phyloP scores from a whole-genome alignment of 805 yeast genomes.

The Ogataea ganodermae region DNA sequence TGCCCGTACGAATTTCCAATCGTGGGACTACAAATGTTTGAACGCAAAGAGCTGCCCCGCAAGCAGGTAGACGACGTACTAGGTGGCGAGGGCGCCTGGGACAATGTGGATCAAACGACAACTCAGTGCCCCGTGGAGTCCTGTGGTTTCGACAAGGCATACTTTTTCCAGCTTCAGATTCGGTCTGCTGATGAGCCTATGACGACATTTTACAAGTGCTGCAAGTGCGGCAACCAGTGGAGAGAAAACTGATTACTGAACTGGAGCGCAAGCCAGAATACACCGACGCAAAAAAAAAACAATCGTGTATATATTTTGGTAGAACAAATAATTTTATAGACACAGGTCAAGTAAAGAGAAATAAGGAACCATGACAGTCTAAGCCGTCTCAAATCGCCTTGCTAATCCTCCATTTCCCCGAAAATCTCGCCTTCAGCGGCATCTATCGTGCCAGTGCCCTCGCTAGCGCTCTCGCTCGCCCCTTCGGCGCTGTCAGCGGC shows the following conservation, averaged over 20 bases:
- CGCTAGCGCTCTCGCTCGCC: neutral
- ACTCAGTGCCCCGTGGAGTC: conserved; percentile 88
- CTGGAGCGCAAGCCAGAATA: neutral
- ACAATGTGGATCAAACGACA: conserved; percentile 93
- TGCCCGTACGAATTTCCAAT: conserved; percentile 96
- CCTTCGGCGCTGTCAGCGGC: conserved; percentile 9
- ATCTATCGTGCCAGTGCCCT: neutral
- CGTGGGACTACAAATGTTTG: conserved; percentile 78
- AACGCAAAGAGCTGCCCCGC: conserved; percentile 77
- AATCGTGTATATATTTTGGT: conserved; percentile 5
- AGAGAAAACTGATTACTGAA: conserved; percentile 68
- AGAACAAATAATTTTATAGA: conserved; percentile 4
- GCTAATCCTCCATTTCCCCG: conserved; percentile 39
- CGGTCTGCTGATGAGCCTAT: conserved; percentile 99
- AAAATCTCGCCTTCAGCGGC: conserved; percentile 28
- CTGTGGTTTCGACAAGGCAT: conserved; percentile 90
- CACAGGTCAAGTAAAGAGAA: conserved; percentile 1
- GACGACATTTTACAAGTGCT: conserved; percentile 97
- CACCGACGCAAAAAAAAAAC: conserved; percentile 1
- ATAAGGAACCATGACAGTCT: neutral
- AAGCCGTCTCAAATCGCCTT: neutral
- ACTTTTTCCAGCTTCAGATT: conserved; percentile 94
- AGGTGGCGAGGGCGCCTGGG: conserved; percentile 98
- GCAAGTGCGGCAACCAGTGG: conserved; percentile 93
- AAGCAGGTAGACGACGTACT: conserved; percentile 95